Base-by-base conservation (phyloP, 805 yeast species). In the Yamadazyma phyllophila region DNA sequence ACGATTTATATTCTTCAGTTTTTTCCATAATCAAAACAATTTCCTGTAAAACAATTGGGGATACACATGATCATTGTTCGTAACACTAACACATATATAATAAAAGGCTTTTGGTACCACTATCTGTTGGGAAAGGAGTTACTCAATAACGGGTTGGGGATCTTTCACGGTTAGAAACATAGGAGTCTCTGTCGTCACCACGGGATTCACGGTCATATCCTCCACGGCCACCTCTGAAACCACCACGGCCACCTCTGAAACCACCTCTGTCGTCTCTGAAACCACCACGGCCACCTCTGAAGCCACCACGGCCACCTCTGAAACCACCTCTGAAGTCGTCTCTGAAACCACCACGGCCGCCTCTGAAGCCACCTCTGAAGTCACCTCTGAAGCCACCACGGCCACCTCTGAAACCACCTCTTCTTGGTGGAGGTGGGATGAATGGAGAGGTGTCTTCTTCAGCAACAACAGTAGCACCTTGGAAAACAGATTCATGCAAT, bases 371-470 rank as follows among this genome's bases (percentile, higher is more conserved):
- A 44, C 71, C 72, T 55, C 73, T 61, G 59, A 59, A 59, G 24
- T 65, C 68, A 42, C 71, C 72, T 54, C 73, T 62, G 36, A 36
- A 36, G 20, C 38, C 38, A 47, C 57, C 63, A 43, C 64, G 65
- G 15, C 41, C 20, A 27, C 48, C 48, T 26, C 48, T 52, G 33
- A 37, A 39, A 14, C 42, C 42, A 15, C 69, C 67, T 46, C 71
- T 71, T 63, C 71, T 69, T 60, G 66, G 73, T 57, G 74, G 77
- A 56, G 69, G 82, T 52, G 70, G 80, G 44, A 78, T 71, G 55
- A 76, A 78, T 42, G 83, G 83, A 45, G 81, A 67, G 40, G 81
- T 77, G 59, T 89, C 97, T 66, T 85, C 88, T 68, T 88, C 96
- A 48, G 86, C 88, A 42, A 81, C 69, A 47, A 88, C 72, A 49